A percentile compares a stretch with the other conserved stretches of the same genome.
Evolutionary conservation across 169 alveolate species (phyloP).

Genomic region (Cryptosporidium xiaoi): DNA sequence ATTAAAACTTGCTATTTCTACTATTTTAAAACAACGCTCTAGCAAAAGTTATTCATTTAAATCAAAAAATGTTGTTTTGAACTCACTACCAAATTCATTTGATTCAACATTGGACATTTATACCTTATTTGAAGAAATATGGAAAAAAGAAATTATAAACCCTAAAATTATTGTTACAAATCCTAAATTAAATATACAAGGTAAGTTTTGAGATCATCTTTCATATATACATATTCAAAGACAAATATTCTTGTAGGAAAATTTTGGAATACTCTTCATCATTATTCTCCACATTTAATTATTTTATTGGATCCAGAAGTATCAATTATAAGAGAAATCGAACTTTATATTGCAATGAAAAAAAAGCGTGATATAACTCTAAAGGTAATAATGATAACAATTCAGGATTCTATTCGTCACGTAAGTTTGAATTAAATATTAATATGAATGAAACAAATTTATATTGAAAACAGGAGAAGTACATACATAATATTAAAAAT

Average conservation of each 20-base stretch:
- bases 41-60: background rate
- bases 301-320: conserved; percentile 48
- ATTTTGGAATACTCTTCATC: conserved; percentile 33
- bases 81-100: background rate
- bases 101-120: background rate
- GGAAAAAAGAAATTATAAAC: conserved; percentile 7
- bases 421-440: conserved; percentile 14
- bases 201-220: background rate
- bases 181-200: conserved; percentile 17
- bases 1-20: conserved; percentile 10
- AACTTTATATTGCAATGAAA: conserved; percentile 29
- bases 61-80: background rate
- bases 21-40: background rate
- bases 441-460: background rate
- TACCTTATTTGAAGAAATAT: background rate
- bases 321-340: conserved; percentile 50
- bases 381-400: conserved; percentile 30
- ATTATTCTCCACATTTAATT: conserved; percentile 30
- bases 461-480: conserved; percentile 32
- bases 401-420: conserved; percentile 59
- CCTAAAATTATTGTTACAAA: conserved; percentile 51
- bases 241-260: conserved; percentile 27
- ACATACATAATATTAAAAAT: conserved; percentile 18
- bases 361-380: background rate
- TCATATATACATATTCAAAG: too few relatives aligned